phyloP scores from a whole-genome alignment of 345 rosid genomes.

The Zanthoxylum bungeanum region DNA sequence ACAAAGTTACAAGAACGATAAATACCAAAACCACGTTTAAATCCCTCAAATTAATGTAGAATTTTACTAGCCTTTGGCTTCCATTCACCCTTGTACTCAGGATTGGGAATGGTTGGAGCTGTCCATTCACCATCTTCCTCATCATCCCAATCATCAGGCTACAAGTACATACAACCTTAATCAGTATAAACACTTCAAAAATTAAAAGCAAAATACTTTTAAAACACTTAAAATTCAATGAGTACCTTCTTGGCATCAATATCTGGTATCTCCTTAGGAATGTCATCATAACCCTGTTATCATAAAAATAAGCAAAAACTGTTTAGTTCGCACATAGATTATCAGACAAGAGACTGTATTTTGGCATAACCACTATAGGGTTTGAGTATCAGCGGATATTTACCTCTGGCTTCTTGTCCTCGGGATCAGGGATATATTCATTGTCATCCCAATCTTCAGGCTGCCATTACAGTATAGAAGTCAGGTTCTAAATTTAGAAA shows the following conservation, averaged over 20 bases:
- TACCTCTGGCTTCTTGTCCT: conserved; percentile 95
- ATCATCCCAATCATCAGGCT: conserved; percentile 99
- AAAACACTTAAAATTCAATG: not conserved
- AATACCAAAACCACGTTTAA: not conserved
- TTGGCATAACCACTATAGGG: not conserved
- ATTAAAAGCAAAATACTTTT: not conserved
- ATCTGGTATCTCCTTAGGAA: conserved; percentile 85
- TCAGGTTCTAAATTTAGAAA: not conserved
- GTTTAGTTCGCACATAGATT: not conserved
- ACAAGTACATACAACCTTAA: conserved; percentile 7
- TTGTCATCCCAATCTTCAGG: conserved; percentile 99
- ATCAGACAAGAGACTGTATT: not conserved
- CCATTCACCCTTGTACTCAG: conserved; percentile 98
- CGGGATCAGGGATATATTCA: conserved; percentile 88
- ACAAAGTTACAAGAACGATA: not conserved
- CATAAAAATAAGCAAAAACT: not conserved
- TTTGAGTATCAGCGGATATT: not conserved
- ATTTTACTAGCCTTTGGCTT: conserved; percentile 65
- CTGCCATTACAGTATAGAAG: conserved; percentile 34
- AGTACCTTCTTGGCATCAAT: conserved; percentile 86
- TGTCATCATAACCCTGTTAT: conserved; percentile 84
- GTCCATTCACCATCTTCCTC: conserved; percentile 99
- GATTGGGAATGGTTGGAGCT: conserved; percentile 90
- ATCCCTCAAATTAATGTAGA: not conserved
- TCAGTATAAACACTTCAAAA: conserved; percentile 2